phyloP scores from a whole-genome alignment of 768 basidiomycete species.

The Melanogaster broomeanus region DNA sequence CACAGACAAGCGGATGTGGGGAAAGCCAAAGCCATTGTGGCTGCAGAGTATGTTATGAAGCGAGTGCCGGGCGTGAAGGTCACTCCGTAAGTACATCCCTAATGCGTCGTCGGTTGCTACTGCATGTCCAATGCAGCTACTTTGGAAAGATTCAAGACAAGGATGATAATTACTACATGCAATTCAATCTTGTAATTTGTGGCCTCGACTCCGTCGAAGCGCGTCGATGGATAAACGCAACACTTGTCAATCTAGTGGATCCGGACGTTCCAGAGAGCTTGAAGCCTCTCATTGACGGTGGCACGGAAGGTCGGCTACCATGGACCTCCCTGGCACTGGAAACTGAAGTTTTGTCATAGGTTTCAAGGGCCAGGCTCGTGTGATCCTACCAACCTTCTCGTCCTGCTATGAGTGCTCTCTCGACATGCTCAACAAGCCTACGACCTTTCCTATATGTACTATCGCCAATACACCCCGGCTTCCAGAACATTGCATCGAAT shows the following conservation, averaged over 20 bases:
- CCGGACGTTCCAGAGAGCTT: slow-evolving; percentile 89
- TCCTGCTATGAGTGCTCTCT: slow-evolving; percentile 99
- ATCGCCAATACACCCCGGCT: slow-evolving; percentile 98
- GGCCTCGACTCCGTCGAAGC: slow-evolving; percentile 98
- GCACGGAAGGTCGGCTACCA: slow-evolving; percentile 80
- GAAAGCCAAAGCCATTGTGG: slow-evolving; percentile 88
- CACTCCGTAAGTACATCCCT: slow-evolving; percentile 71
- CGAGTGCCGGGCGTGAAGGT: slow-evolving; percentile 96
- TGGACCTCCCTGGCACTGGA: background rate
- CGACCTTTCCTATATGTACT: slow-evolving; percentile 96
- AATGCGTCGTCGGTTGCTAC: slow-evolving; percentile 1
- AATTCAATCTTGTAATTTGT: slow-evolving; percentile 96
- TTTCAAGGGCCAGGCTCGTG: slow-evolving; percentile 97
- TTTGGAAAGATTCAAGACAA: slow-evolving; percentile 99
- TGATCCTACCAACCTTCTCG: slow-evolving; percentile 92
- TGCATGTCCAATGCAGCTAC: slow-evolving; percentile 54
- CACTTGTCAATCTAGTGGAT: slow-evolving; percentile 93
- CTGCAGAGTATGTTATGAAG: slow-evolving; percentile 96
- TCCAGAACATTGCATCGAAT: slow-evolving; percentile 99
- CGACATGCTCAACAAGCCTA: slow-evolving; percentile 97
- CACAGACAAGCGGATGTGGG: slow-evolving; percentile 87
- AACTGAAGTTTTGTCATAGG: slow-evolving; percentile 47
- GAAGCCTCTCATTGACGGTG: slow-evolving; percentile 97
- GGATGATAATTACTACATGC: slow-evolving; percentile 90
- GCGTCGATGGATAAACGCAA: slow-evolving; percentile 98